These are phyloP conservation scores for Sambucus nigra DNA, from an alignment of 129 eudicot genomes.

Conservation along the genomic window DNA sequence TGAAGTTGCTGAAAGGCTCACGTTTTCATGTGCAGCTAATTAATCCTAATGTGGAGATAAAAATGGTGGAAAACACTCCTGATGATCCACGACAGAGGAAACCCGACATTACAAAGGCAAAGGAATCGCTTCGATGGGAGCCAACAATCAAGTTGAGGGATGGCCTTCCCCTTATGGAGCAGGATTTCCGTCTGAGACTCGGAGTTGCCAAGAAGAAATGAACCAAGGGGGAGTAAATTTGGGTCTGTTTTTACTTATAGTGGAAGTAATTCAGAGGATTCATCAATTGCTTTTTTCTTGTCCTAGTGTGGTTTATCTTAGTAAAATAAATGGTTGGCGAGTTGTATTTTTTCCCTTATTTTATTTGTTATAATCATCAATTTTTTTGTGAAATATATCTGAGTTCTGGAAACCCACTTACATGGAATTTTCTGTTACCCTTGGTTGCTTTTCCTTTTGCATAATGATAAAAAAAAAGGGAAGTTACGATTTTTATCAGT, in stretches of 20 bases:
- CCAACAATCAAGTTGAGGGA: slow-evolving; percentile 64
- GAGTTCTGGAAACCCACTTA: no score
- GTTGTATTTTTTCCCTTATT: no score
- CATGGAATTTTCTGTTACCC: no score
- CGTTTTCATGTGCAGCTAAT: slow-evolving; percentile 34
- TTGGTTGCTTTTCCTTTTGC: no score
- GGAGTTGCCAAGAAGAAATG: slow-evolving; percentile 37
- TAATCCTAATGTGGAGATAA: slow-evolving; percentile 54
- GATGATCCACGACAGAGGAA: slow-evolving; percentile 86
- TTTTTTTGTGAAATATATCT: no score
- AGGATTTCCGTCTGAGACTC: slow-evolving; percentile 58
- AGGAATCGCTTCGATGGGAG: slow-evolving; percentile 76
- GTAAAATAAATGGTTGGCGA: no score
- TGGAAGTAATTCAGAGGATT: neutral
- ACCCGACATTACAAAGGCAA: slow-evolving; percentile 70
- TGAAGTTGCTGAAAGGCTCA: neutral
- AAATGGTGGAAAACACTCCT: slow-evolving; percentile 59
- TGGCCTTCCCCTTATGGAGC: slow-evolving; percentile 84
- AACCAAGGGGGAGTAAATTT: neutral
- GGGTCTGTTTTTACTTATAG: neutral
- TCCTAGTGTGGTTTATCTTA: no score
- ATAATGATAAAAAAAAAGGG: no score
- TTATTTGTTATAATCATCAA: no score
- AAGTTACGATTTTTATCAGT: no score
- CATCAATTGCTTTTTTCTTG: no score